Conservation (phyloP, 176 grass and related monocot species). For the Avena sativa region DNA sequence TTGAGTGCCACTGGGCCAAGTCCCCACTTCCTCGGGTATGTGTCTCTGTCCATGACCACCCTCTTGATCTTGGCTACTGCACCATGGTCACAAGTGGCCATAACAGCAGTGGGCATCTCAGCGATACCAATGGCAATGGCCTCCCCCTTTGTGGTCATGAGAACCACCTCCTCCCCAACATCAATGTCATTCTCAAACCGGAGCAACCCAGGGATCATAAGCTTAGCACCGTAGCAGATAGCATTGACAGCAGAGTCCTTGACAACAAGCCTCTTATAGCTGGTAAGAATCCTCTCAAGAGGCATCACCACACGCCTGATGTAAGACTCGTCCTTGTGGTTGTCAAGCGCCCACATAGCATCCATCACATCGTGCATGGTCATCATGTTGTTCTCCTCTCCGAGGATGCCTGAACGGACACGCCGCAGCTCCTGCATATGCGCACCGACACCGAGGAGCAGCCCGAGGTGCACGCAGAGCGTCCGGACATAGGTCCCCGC, state of each 20-base stretch:
- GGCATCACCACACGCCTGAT: slow-evolving; percentile 87
- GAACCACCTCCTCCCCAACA: slow-evolving; percentile 76
- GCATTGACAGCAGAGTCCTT: slow-evolving; percentile 95
- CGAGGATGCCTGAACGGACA: slow-evolving; percentile 77
- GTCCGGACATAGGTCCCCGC: slow-evolving; percentile 88
- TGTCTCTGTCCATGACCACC: slow-evolving; percentile 98
- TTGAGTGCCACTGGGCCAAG: slow-evolving; percentile 73
- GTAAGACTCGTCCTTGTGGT: slow-evolving; percentile 73
- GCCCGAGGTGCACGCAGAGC: slow-evolving; percentile 81
- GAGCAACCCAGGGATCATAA: slow-evolving; percentile 91
- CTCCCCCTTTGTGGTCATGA: slow-evolving; percentile 94
- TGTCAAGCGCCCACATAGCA: slow-evolving; percentile 76
- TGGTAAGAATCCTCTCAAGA: slow-evolving; percentile 75
- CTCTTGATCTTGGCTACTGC: slow-evolving; percentile 82
- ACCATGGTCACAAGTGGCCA: slow-evolving; percentile 94
- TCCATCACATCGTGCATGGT: slow-evolving; percentile 97
- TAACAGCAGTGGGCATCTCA: slow-evolving; percentile 92
- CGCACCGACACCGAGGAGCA: slow-evolving; percentile 77
- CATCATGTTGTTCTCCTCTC: slow-evolving; percentile 89
- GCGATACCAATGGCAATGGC: slow-evolving; percentile 86
- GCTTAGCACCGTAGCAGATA: slow-evolving; percentile 93
- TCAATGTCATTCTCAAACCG: slow-evolving; percentile 91
- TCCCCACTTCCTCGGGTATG: slow-evolving; percentile 93
- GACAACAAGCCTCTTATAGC: slow-evolving; percentile 91
- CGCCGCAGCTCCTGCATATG: slow-evolving; percentile 97